A percentile compares a stretch with the other conserved stretches of the same genome.
phyloP scores from a whole-genome alignment of 2,329 filamentous ascomycete species.

The Westerdykella aurantiaca region DNA sequence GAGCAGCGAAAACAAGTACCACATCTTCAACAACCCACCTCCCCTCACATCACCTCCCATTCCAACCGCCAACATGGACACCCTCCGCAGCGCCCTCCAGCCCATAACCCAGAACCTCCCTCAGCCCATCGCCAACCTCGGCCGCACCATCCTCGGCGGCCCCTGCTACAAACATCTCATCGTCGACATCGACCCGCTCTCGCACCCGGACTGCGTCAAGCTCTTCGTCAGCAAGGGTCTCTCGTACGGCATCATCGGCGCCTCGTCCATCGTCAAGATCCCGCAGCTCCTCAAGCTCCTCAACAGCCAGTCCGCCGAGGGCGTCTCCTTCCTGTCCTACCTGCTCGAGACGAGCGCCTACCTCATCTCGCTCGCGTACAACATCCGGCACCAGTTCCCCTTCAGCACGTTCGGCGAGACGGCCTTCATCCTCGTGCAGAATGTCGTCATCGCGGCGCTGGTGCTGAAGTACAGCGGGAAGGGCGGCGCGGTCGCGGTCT shows the following conservation, averaged over 20 bases:
- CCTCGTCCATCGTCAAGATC: slow-evolving; percentile 88
- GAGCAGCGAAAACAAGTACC: background rate
- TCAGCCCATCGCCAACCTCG: slow-evolving; percentile 29
- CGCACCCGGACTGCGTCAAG: slow-evolving; percentile 73
- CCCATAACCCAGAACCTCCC: slow-evolving; percentile 44
- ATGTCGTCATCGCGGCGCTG: slow-evolving; percentile 79
- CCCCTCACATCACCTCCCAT: background rate
- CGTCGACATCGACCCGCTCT: slow-evolving; percentile 71
- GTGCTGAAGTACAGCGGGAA: slow-evolving; percentile 78
- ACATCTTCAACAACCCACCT: background rate
- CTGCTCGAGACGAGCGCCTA: slow-evolving; percentile 84
- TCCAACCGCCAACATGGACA: slow-evolving; percentile 36
- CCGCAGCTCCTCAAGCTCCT: slow-evolving; percentile 94
- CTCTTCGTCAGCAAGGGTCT: slow-evolving; percentile 87
- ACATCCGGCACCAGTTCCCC: slow-evolving; percentile 81
- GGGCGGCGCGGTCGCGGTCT: slow-evolving; percentile 62
- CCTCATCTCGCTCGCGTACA: slow-evolving; percentile 88
- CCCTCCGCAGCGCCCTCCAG: slow-evolving; percentile 40
- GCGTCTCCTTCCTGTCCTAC: slow-evolving; percentile 85
- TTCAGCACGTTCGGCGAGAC: slow-evolving; percentile 98
- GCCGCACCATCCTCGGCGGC: slow-evolving; percentile 61
- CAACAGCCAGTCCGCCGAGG: slow-evolving; percentile 70
- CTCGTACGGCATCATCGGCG: slow-evolving; percentile 86
- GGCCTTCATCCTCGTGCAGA: slow-evolving; percentile 84
- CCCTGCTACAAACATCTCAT: slow-evolving; percentile 81